These are phyloP conservation scores for Crassisporium funariophilum DNA, from an alignment of 768 basidiomycete species.

Conservation along the genomic window DNA sequence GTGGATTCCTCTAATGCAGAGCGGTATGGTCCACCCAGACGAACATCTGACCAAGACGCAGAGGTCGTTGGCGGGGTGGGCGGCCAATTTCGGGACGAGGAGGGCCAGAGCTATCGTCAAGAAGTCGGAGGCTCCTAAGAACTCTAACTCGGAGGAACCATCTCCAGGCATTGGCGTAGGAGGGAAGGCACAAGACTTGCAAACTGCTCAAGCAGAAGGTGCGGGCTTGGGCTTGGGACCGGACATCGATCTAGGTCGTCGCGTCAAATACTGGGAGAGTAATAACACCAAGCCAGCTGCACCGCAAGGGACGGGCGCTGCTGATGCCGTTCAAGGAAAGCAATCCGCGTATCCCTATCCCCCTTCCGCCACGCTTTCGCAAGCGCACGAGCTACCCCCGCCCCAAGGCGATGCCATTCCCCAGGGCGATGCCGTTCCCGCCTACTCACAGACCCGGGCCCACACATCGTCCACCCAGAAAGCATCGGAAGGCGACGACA, in stretches of 20 bases:
- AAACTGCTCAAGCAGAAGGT: too few relatives aligned
- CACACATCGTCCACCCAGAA: background rate
- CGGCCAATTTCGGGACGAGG: slow-evolving; percentile 22
- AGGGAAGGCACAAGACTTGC: background rate
- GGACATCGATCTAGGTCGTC: too few relatives aligned
- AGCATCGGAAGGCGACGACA: background rate
- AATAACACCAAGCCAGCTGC: too few relatives aligned
- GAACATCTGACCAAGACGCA: slow-evolving; percentile 47
- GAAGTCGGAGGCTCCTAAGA: background rate
- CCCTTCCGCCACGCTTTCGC: too few relatives aligned
- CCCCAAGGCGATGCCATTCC: too few relatives aligned
- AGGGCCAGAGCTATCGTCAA: background rate
- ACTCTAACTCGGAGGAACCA: background rate
- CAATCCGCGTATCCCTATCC: too few relatives aligned
- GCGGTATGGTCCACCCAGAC: slow-evolving; percentile 56
- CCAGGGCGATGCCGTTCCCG: background rate
- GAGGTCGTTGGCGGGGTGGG: slow-evolving; percentile 36
- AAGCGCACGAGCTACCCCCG: too few relatives aligned
- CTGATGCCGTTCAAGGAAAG: too few relatives aligned
- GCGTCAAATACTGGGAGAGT: too few relatives aligned
- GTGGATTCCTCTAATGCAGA: slow-evolving; percentile 60
- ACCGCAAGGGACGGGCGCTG: too few relatives aligned
- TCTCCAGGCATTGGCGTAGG: background rate
- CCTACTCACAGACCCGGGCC: background rate
- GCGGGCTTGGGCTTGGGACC: too few relatives aligned